These are phyloP conservation scores for Tetrapisispora taiwanensis DNA, from an alignment of 805 yeast genomes.

Conservation along the genomic window DNA sequence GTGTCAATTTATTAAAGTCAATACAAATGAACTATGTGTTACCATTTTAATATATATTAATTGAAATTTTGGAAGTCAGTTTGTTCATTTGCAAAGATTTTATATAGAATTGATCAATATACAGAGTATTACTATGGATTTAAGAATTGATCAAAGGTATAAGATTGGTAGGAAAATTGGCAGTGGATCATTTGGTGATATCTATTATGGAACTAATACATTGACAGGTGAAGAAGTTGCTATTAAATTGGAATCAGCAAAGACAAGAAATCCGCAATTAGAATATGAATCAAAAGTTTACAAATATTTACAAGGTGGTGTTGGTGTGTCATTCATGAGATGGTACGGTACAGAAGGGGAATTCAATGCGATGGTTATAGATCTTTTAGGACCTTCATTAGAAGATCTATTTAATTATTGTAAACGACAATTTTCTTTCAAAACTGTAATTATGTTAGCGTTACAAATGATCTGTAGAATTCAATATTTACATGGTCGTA, in stretches of 20 bases:
- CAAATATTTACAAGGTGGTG: slow-evolving; percentile 89
- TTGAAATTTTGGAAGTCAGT: too few relatives aligned
- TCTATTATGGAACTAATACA: slow-evolving; percentile 84
- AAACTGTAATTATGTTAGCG: slow-evolving; percentile 85
- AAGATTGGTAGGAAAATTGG: slow-evolving; percentile 93
- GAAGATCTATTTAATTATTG: slow-evolving; percentile 96
- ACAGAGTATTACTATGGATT: slow-evolving; percentile 38
- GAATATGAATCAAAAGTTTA: slow-evolving; percentile 96
- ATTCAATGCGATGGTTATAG: slow-evolving; percentile 94
- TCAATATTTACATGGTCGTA: slow-evolving; percentile 90
- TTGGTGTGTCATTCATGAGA: slow-evolving; percentile 92
- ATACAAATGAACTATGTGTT: too few relatives aligned
- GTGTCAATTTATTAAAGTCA: too few relatives aligned
- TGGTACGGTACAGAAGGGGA: slow-evolving; percentile 97
- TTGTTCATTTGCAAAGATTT: too few relatives aligned
- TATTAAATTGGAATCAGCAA: slow-evolving; percentile 79
- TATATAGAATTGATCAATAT: too few relatives aligned
- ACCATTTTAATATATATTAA: too few relatives aligned
- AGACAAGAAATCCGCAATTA: slow-evolving; percentile 92
- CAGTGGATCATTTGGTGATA: slow-evolving; percentile 95
- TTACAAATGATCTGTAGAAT: slow-evolving; percentile 91
- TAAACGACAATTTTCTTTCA: slow-evolving; percentile 83
- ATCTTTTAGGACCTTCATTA: slow-evolving; percentile 85
- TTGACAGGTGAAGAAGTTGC: slow-evolving; percentile 97
- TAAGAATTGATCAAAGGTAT: slow-evolving; percentile 88